These are phyloP conservation scores for Lactarius tabidus DNA, from an alignment of 768 basidiomycete genomes.

Conservation along the genomic window DNA sequence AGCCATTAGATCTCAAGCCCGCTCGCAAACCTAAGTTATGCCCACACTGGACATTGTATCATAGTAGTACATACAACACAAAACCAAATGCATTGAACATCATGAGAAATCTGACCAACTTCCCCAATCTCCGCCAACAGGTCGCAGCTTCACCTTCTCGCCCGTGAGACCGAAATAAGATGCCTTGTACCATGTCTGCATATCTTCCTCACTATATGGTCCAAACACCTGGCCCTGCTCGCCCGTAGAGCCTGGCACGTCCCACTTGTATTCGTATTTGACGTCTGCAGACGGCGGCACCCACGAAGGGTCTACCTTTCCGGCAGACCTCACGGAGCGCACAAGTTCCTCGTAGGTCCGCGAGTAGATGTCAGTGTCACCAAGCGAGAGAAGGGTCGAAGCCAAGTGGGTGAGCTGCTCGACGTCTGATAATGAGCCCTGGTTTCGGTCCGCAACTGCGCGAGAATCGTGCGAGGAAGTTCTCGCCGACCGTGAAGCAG, in stretches of 20 bases:
- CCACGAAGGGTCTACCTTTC: constrained; percentile 66
- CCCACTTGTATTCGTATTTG: constrained; percentile 83
- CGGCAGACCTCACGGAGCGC: constrained; percentile 66
- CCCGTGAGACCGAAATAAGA: constrained; percentile 76
- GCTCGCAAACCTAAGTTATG: constrained; percentile 15
- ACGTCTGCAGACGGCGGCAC: constrained; percentile 70
- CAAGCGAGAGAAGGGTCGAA: constrained; percentile 82
- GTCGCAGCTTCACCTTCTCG: constrained; percentile 73
- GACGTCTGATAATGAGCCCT: constrained; percentile 50
- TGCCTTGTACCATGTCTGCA: constrained; percentile 75
- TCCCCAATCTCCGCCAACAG: constrained; percentile 66
- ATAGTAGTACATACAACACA: constrained; percentile 16
- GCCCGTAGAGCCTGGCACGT: constrained; percentile 45
- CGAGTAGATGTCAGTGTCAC: constrained; percentile 82
- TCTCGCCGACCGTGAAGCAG: constrained; percentile 13
- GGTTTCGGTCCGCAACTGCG: neutral
- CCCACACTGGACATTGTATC: constrained; percentile 16
- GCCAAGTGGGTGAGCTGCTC: constrained; percentile 81
- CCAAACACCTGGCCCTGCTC: constrained; percentile 58
- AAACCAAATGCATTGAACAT: neutral
- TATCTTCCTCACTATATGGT: constrained; percentile 75
- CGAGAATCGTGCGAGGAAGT: neutral
- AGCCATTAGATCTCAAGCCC: constrained; percentile 55
- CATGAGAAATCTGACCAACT: constrained; percentile 57
- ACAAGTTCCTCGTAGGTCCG: constrained; percentile 84